Base-by-base conservation (phyloP, 1,139 yeast genomes). In the Saccharomyces hybrid region DNA sequence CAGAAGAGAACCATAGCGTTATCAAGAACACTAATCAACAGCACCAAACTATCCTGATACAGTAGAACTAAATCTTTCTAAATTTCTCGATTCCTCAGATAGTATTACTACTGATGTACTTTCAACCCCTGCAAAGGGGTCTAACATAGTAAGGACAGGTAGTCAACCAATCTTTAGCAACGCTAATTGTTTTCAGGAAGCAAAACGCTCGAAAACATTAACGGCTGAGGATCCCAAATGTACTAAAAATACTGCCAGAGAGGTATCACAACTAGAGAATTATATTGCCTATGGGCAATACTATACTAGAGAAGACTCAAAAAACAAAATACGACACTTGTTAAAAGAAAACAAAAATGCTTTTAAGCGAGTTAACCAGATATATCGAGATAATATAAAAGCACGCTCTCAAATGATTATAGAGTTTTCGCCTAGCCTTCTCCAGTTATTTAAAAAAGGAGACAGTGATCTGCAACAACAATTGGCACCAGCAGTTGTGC, bases 351-450 rank as follows among this genome's bases (percentile, higher is more conserved):
- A 61, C 47, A 51, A 65, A 20, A 25, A 25, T 9, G 70, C 73
- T 31, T 71, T 82, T 49, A 77, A 75, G 46, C 77, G 75, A 38
- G 83, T 76, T 1, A 85, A 85, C 63, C 77, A 73, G 59, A 73
- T 71, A 0, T 73, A 70, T 2, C 68, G 81, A 48, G 71, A 76
- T 42, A 81, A 79, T 60, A 81, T 76, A 5, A 84, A 80, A 46
- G 67, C 83, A 7, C 64, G 80, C 42, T 62, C 70, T 2, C 82
- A 80, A 58, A 81, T 84, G 77, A 71, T 75, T 5, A 57, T 84
- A 1, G 67, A 54, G 59, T 67, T 62, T 62, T 53, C 79, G 1
- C 62, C 71, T 2, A 41, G 56, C 31, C 49, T 67, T 50, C 49
- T 66, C 51, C 51, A 62, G 34, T 31, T 53, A 6, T 56, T 64